Base-by-base conservation (phyloP, 306 rosid species). In the Arachis stenosperma region DNA sequence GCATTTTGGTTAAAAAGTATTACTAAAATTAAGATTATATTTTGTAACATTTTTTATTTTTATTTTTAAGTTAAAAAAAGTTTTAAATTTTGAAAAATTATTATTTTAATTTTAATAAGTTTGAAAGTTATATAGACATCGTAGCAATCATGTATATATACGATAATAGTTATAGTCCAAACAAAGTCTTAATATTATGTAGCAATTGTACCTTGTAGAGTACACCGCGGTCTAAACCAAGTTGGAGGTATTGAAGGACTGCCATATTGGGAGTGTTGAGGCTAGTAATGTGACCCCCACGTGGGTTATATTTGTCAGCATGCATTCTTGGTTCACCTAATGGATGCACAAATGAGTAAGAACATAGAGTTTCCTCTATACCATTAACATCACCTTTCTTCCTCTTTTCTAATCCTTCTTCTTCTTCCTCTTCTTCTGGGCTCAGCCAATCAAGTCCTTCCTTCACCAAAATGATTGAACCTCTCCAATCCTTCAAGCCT, bases 231-330 rank as follows among this genome's bases (percentile, higher is more conserved):
- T 30, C 64, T 8, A 30, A 41, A 11, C 64, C 64, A 5, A 59
- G 64, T 10, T 33, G 64, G 64, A 59, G 64, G 8, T 59, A n/a
- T 10, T 62, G 12, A 43, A 64, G 69, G 11, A 64, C 22, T 2
- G 53, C 53, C 69, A 64, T 43, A 46, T 43, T 64, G 8, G 69
- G 69, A 3, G 69, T 64, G 29, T 64, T 64, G 14, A 64, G 69
- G 37, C 69, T 30, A 43, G 69, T 64, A 1, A 64, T 30, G 53
- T 64, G 69, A 9, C 69, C 69, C n/a, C 69, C 69, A 14, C 37
- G 14, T 14, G 69, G 69, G 9, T 64, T 43, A 43, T 64, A 64
- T 43, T 64, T 64, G 42, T 43, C 36, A 1, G 69, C 69, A 43
- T 64, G 69, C 69, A 43, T 64, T 64, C 53, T 64, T 15, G 69